phyloP scores from a whole-genome alignment of 148 eudicot species.

The Rhododendron vialii region DNA sequence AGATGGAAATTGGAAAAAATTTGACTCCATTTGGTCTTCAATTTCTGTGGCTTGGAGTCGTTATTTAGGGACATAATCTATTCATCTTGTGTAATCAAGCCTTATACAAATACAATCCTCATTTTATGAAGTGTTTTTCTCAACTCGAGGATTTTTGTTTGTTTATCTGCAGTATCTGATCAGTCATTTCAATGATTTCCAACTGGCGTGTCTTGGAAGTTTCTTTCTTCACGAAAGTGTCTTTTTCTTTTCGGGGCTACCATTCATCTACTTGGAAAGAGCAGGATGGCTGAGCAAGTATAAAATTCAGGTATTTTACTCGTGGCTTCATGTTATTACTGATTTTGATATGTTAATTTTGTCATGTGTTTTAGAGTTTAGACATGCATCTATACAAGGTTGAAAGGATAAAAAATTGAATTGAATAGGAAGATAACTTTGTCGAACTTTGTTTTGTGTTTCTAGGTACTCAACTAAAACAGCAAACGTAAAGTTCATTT shows the following conservation, averaged over 20 bases:
- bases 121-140: background rate
- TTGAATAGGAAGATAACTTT: background rate
- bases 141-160: background rate
- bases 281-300: constrained; percentile 85
- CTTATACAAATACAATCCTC: background rate
- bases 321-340: background rate
- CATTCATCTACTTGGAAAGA: constrained; percentile 80
- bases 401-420: background rate
- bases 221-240: constrained; percentile 92
- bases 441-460: background rate
- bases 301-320: constrained; percentile 77
- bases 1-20: background rate
- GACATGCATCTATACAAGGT: background rate
- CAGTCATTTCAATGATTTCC: constrained; percentile 87
- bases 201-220: constrained; percentile 87
- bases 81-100: background rate
- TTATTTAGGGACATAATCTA: background rate
- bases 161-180: constrained; percentile 65
- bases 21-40: background rate
- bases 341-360: background rate
- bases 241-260: constrained; percentile 89
- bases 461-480: background rate
- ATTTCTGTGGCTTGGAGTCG: background rate
- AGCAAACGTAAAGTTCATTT: background rate
- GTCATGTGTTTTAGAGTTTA: background rate